phyloP scores from a whole-genome alignment of 805 yeast genomes.

The Wickerhamomyces subpelliculosus region DNA sequence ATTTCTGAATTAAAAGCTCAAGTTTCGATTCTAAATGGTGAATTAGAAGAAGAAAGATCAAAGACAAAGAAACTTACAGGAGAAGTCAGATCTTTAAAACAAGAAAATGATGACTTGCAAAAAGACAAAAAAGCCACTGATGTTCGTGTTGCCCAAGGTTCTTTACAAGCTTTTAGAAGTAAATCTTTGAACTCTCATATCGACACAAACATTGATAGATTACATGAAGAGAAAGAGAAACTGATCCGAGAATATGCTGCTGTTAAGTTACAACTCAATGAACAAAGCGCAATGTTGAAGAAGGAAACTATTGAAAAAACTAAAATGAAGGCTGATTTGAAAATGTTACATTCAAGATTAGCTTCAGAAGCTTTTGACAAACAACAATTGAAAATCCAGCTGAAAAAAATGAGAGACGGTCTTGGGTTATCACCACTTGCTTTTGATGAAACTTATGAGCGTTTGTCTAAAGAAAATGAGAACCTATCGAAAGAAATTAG shows the following conservation, averaged over 20 bases:
- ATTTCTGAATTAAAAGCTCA: constrained; percentile 30
- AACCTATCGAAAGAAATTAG: constrained; percentile 37
- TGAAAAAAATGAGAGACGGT: constrained; percentile 27
- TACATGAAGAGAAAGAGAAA: constrained; percentile 20
- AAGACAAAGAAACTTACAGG: constrained; percentile 23
- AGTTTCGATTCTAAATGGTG: constrained; percentile 7
- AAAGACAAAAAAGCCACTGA: constrained; percentile 17
- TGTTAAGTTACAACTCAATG: constrained; percentile 45
- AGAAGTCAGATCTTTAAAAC: constrained; percentile 19
- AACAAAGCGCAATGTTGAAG: constrained; percentile 40
- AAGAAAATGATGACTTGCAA: constrained; percentile 27
- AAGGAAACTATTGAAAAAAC: constrained; percentile 36
- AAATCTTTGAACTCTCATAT: constrained; percentile 15
- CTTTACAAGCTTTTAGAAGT: constrained; percentile 10
- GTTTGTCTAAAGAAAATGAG: constrained; percentile 17
- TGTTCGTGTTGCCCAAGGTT: constrained; percentile 17
- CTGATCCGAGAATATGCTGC: constrained; percentile 35
- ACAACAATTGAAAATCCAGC: constrained; percentile 38
- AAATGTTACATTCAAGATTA: constrained; percentile 54
- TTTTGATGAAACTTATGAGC: constrained; percentile 18
- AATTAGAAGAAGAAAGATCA: constrained; percentile 24
- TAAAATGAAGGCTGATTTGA: constrained; percentile 48
- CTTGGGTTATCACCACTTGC: constrained; percentile 17
- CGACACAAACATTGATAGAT: constrained; percentile 16
- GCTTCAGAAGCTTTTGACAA: constrained; percentile 59